Base-by-base conservation (phyloP, 768 basidiomycete genomes). In the Mycena metata region DNA sequence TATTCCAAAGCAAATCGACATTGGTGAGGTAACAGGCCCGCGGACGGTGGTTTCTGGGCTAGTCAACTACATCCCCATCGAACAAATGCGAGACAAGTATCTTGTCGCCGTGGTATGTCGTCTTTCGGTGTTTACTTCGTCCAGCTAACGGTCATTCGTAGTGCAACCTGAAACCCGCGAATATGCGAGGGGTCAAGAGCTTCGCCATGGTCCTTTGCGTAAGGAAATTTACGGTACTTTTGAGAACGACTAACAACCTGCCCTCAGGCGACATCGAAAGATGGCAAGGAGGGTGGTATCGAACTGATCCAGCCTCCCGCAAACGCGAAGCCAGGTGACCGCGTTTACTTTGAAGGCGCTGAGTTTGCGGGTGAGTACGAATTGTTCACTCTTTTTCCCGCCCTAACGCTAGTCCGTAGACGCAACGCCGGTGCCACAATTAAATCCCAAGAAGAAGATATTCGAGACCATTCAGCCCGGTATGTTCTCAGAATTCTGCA, bases 381-480 rank as follows among this genome's bases (percentile, higher is more conserved):
- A 47, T 46, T 36, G 39, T 49, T 55, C 43, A 49, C 4, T 43
- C 30, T 62, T 6, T 41, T 46, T 0, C 60, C 24, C 52, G 57
- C 30, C 3, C 16, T 30, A 65, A 69, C 30, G 47, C 54, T 41
- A 5, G 42, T 26, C 1, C 2, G 1, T 35, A 91, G 91, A 83
- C 72, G 85, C 85, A 0, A 86, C 83, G 21, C 93, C 96, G 0
- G 82, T 97, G 24, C 75, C 91, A 9, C 95, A 96, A 75, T 84
- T 99, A 64, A 98, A 98, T 80, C 98, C 98, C 15, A 99, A 99
- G 83, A 99, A 98, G 85, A 99, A 99, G 83, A 94, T 99, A 36
- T 99, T 98, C 75, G 98, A 99, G 82, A 92, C 96, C 0, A 89
- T 99, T 56, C 98, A 98, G 77, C 96, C 96, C 57, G 92, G 95